Conservation (phyloP, 2,329 filamentous ascomycete species). For the Proliferodiscus dingleyae region DNA sequence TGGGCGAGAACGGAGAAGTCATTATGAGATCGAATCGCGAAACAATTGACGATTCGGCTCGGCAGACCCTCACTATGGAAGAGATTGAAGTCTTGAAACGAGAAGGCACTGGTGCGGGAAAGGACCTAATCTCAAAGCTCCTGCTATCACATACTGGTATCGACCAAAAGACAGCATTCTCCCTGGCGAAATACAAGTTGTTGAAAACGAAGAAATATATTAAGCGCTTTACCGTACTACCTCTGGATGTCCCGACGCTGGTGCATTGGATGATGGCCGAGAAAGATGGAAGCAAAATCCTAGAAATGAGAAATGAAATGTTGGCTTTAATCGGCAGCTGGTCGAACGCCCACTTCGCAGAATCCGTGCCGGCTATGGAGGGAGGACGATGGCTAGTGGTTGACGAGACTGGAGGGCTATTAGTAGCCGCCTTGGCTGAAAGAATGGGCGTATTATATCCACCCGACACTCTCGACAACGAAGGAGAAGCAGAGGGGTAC, state of each 20-base stretch:
- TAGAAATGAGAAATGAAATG: constrained; percentile 83
- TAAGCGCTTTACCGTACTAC: constrained; percentile 77
- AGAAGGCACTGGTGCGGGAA: constrained; percentile 71
- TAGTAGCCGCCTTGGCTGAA: constrained; percentile 67
- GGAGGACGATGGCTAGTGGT: constrained; percentile 60
- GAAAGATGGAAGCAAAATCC: constrained; percentile 71
- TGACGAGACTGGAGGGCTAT: constrained; percentile 65
- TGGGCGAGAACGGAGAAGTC: constrained; percentile 45
- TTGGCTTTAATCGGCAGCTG: constrained; percentile 79
- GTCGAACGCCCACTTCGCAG: constrained; percentile 74
- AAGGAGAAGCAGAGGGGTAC: constrained; percentile 4
- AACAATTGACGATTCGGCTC: constrained; percentile 54
- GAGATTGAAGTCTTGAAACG: constrained; percentile 70
- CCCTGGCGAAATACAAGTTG: constrained; percentile 91
- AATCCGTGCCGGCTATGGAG: constrained; percentile 11
- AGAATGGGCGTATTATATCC: constrained; percentile 61
- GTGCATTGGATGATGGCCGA: constrained; percentile 74
- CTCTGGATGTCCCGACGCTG: constrained; percentile 73
- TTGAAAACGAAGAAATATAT: constrained; percentile 94
- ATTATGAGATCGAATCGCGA: constrained; percentile 54
- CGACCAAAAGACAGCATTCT: constrained; percentile 91
- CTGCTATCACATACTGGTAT: constrained; percentile 83
- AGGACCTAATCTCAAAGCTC: constrained; percentile 88
- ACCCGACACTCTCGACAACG: constrained; percentile 13
- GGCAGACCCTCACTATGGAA: constrained; percentile 70